Conservation (phyloP, 306 rosid species). For the Rubus idaeus region DNA sequence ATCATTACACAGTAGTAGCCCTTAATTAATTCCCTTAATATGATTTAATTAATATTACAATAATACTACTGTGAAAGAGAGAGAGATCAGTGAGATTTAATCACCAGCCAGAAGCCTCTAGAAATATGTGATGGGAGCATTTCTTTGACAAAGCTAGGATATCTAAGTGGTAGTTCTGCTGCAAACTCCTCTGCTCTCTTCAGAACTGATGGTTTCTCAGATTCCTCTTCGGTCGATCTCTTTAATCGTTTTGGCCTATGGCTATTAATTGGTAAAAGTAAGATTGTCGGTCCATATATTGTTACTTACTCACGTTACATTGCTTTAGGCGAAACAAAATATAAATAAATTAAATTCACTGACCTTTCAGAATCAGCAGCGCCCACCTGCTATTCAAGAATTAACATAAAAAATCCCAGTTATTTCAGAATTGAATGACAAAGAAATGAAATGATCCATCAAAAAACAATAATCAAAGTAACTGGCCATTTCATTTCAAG, state of each 20-base stretch:
- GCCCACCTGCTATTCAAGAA: background rate
- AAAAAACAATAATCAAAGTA: too few species aligned
- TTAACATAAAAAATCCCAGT: too few species aligned
- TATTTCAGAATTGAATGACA: background rate
- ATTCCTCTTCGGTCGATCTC: background rate
- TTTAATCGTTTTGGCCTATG: background rate
- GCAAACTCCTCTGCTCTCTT: constrained; percentile 38
- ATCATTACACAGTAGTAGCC: background rate
- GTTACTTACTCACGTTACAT: background rate
- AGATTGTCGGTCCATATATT: background rate
- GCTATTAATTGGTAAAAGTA: too few species aligned
- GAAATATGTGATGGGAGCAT: constrained; percentile 51
- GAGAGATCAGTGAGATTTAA: constrained; percentile 16
- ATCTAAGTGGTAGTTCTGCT: constrained; percentile 24
- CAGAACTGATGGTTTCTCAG: background rate
- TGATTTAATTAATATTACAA: background rate
- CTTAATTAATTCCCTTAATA: background rate
- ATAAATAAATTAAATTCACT: too few species aligned
- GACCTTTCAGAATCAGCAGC: background rate
- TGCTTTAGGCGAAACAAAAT: background rate
- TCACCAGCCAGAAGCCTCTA: constrained; percentile 50
- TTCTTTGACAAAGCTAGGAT: constrained; percentile 36
- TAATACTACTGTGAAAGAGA: background rate
- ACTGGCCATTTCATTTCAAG: too few species aligned
- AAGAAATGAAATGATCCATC: background rate